A percentile compares a stretch with the other conserved stretches of the same genome.
Conservation (phyloP, 208 protist genomes). For the Acanthamoeba royreba region DNA sequence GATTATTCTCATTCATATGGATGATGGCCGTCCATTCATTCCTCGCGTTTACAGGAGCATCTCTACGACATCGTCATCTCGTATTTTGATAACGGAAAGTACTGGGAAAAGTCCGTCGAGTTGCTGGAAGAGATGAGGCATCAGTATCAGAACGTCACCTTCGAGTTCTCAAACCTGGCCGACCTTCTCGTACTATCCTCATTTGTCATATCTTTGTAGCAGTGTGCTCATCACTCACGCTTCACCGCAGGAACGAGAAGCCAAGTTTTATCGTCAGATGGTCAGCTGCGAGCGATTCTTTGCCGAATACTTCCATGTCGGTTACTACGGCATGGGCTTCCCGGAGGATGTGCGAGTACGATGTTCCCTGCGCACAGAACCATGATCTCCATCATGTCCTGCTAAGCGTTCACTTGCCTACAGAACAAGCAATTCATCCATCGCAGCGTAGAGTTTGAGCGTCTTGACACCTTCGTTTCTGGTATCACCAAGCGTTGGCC, state of each 20-base stretch:
- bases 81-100: slow-evolving; percentile 65
- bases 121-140: slow-evolving; percentile 45
- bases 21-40: neutral
- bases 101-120: slow-evolving; percentile 60
- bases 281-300: slow-evolving; percentile 62
- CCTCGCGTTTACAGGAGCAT: neutral
- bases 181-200: slow-evolving; percentile 44
- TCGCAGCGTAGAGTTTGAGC: neutral
- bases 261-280: slow-evolving; percentile 58
- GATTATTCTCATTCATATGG: neutral
- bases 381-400: too few species aligned
- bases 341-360: neutral
- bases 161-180: slow-evolving; percentile 53
- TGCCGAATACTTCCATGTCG: slow-evolving; percentile 69
- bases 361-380: too few species aligned
- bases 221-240: neutral
- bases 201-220: neutral
- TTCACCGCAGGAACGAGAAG: slow-evolving; percentile 1
- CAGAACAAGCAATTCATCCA: slow-evolving; percentile 19
- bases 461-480: neutral
- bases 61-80: slow-evolving; percentile 48
- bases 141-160: slow-evolving; percentile 53
- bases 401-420: too few species aligned
- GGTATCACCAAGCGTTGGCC: neutral
- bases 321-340: slow-evolving; percentile 69